A percentile compares a stretch with the other conserved stretches of the same genome.
These are phyloP conservation scores for Paramecium bursaria DNA, from an alignment of 73 alveolate species.

Conservation along the genomic window DNA sequence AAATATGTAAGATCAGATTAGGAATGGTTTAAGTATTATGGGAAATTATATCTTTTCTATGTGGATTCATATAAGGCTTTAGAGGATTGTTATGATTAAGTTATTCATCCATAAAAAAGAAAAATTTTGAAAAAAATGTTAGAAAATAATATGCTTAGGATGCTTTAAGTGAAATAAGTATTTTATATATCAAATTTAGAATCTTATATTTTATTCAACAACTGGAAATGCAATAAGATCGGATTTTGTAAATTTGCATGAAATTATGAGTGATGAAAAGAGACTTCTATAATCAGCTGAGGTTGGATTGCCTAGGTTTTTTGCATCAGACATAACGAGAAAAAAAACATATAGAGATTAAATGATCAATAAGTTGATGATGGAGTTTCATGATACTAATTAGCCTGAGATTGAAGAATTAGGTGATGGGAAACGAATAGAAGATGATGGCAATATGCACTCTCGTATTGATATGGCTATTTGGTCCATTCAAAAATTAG, in stretches of 20 bases:
- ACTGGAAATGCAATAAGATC: slow-evolving; percentile 45
- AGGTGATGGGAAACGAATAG: slow-evolving; percentile 81
- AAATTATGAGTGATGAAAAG: slow-evolving; percentile 88
- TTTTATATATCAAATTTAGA: slow-evolving; percentile 81
- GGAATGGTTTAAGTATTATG: slow-evolving; percentile 69
- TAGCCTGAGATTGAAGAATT: slow-evolving; percentile 86
- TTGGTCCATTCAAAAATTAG: slow-evolving; percentile 90
- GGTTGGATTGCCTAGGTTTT: slow-evolving; percentile 94
- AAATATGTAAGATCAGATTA: slow-evolving; percentile 58
- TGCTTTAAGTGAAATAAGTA: slow-evolving; percentile 92
- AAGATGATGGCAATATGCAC: slow-evolving; percentile 65
- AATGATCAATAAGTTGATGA: slow-evolving; percentile 78
- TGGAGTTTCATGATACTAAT: slow-evolving; percentile 76
- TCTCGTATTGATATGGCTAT: slow-evolving; percentile 80
- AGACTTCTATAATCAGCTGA: slow-evolving; percentile 88
- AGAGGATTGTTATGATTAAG: slow-evolving; percentile 98
- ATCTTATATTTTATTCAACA: slow-evolving; percentile 3
- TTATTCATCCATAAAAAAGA: slow-evolving; percentile 99
- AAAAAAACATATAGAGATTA: slow-evolving; percentile 76
- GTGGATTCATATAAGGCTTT: slow-evolving; percentile 69
- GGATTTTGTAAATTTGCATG: slow-evolving; percentile 78
- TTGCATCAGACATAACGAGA: slow-evolving; percentile 78
- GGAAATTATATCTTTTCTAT: slow-evolving; percentile 47
- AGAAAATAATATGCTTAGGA: slow-evolving; percentile 87
- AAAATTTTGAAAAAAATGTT: slow-evolving; percentile 92